A percentile compares a stretch with the other conserved stretches of the same genome.
Evolutionary conservation across 2,329 filamentous ascomycete species (phyloP).

Genomic region (Aspergillus jensenii): DNA sequence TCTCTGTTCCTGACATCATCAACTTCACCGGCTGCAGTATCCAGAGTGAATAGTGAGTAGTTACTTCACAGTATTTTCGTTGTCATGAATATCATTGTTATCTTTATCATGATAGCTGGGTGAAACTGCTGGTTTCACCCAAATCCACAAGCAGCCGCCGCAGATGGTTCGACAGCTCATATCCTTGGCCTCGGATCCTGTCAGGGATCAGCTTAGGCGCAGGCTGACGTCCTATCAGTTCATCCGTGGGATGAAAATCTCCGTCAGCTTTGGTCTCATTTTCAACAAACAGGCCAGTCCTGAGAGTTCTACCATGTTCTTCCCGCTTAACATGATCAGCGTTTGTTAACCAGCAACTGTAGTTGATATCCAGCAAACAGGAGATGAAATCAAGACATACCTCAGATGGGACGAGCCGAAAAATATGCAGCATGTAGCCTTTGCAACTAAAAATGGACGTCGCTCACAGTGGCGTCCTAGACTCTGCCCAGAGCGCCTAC

Average conservation of each 20-base stretch:
- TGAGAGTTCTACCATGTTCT: background rate
- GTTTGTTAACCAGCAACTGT: background rate
- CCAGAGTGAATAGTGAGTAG: background rate
- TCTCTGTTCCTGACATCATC: background rate
- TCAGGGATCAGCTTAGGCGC: constrained; percentile 1
- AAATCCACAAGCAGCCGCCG: background rate
- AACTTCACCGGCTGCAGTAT: background rate
- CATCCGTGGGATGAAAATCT: background rate
- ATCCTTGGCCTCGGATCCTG: constrained; percentile 1
- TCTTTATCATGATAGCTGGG: background rate
- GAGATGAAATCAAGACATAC: background rate
- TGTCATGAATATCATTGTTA: background rate
- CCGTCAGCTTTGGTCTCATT: background rate
- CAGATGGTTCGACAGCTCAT: constrained; percentile 5
- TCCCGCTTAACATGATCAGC: background rate
- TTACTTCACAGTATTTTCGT: background rate
- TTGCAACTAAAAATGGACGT: background rate
- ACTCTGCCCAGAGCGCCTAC: background rate
- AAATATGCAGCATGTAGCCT: background rate
- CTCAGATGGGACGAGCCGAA: background rate
- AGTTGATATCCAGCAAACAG: background rate
- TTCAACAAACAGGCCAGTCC: background rate
- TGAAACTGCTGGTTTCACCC: background rate
- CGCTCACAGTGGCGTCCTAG: background rate
- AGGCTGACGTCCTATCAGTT: background rate